phyloP scores from a whole-genome alignment of 495 filamentous ascomycete genomes.

The Tuber aestivum region DNA sequence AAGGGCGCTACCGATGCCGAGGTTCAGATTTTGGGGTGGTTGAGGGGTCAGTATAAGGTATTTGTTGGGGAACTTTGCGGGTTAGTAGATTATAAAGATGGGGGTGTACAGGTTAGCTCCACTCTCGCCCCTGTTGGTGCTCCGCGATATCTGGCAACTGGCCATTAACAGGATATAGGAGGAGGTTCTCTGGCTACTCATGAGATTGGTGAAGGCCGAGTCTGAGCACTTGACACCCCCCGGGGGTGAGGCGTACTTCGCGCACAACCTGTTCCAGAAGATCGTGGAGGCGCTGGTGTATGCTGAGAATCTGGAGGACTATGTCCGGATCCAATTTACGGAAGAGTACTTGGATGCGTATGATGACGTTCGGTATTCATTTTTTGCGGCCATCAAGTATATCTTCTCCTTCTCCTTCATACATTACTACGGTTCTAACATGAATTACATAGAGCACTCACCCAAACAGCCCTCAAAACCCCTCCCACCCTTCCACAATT shows the following conservation, averaged over 20 bases:
- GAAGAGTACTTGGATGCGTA: slow-evolving; percentile 70
- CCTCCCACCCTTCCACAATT: slow-evolving; percentile 18
- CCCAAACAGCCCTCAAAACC: slow-evolving; percentile 16
- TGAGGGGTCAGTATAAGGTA: slow-evolving; percentile 65
- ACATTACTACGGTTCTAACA: background rate
- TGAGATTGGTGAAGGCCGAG: slow-evolving; percentile 77
- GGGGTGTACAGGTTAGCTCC: slow-evolving; percentile 41
- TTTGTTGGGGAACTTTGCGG: slow-evolving; percentile 56
- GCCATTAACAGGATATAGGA: slow-evolving; percentile 49
- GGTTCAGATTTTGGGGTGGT: slow-evolving; percentile 66
- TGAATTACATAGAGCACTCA: background rate
- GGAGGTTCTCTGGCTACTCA: slow-evolving; percentile 54
- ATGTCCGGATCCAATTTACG: slow-evolving; percentile 62
- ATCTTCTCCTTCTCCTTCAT: slow-evolving; percentile 37
- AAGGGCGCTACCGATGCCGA: slow-evolving; percentile 65
- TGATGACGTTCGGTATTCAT: slow-evolving; percentile 79
- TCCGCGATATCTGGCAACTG: slow-evolving; percentile 26
- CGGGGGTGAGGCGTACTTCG: slow-evolving; percentile 60
- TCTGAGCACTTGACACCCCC: slow-evolving; percentile 53
- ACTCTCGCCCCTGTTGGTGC: slow-evolving; percentile 23
- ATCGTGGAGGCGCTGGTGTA: slow-evolving; percentile 61
- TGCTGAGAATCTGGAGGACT: slow-evolving; percentile 49
- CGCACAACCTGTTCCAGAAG: slow-evolving; percentile 55
- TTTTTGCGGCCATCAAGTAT: slow-evolving; percentile 64
- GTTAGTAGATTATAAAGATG: slow-evolving; percentile 52